These are phyloP conservation scores for Sungouiella blattae DNA, from an alignment of 805 yeast species.

Conservation along the genomic window DNA sequence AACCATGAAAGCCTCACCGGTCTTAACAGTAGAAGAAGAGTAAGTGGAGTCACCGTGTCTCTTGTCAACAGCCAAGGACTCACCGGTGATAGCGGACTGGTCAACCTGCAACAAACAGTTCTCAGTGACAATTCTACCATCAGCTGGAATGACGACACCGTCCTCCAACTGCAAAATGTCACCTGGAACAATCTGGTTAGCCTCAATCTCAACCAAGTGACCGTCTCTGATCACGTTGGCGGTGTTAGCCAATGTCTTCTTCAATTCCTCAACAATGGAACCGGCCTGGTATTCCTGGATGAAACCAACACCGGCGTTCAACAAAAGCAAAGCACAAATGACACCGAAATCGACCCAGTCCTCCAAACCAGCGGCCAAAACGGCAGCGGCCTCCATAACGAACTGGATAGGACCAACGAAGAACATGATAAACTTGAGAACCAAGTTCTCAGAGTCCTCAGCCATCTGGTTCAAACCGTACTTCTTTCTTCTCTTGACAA, in stretches of 20 bases:
- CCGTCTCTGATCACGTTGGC: conserved; percentile 87
- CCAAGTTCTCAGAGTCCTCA: conserved; percentile 78
- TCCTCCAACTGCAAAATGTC: conserved; percentile 89
- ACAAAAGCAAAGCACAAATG: conserved; percentile 78
- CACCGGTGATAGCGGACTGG: conserved; percentile 97
- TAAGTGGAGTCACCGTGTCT: conserved; percentile 80
- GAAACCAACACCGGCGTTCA: conserved; percentile 94
- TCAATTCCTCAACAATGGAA: conserved; percentile 93
- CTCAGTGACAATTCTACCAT: conserved; percentile 85
- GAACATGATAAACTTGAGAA: conserved; percentile 79
- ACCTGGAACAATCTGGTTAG: conserved; percentile 92
- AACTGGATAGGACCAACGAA: conserved; percentile 95
- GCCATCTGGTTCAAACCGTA: conserved; percentile 88
- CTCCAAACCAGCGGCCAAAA: conserved; percentile 91
- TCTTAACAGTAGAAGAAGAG: conserved; percentile 92
- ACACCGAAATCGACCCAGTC: conserved; percentile 99
- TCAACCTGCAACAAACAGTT: conserved; percentile 86
- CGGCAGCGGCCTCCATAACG: conserved; percentile 97
- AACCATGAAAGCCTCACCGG: conserved; percentile 93
- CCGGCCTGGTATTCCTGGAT: conserved; percentile 97
- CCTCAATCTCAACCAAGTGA: conserved; percentile 66
- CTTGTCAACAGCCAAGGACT: conserved; percentile 93
- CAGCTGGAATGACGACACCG: conserved; percentile 90
- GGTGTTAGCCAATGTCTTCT: conserved; percentile 89
- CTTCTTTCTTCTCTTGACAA: conserved; percentile 79